Base-by-base conservation (phyloP, 1,139 yeast genomes). In the Candida dubliniensis region DNA sequence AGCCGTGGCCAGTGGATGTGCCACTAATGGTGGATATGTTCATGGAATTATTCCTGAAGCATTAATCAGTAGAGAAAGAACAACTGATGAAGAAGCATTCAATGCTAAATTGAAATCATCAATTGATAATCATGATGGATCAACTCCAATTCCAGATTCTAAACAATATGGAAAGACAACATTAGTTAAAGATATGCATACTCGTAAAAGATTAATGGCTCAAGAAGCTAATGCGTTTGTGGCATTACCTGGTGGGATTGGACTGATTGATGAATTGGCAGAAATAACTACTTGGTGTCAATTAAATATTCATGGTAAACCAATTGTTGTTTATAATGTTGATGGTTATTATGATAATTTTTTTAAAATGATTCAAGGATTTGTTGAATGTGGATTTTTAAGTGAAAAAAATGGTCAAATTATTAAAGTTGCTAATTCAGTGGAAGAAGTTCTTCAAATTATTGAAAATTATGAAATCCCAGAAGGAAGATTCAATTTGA, bases 161-260 rank as follows among this genome's bases (percentile, higher is more conserved):
- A 68, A 69, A 36, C 73, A 76, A 46, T 87, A 85, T 59, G 96
- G 96, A 34, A 77, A 79, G 56, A 86, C 96, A 12, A 84, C 91
- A 0, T 72, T 89, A 55, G 96, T 89, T 4, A 77, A 80, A 44
- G 96, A 88, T 59, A 89, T 89, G 96, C 96, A 89, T 65, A 85
- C 95, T 2, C 77, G 96, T 60, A 89, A 89, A 70, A 75, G 84
- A 60, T 60, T 86, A 72, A 89, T 89, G 96, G 95, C 91, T 13
- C 77, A 80, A 58, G 90, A 85, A 62, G 83, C 95, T n/a, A 82
- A 82, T 54, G 96, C 95, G 0, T 89, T 89, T 62, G 79, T 89
- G 41, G 96, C 96, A 1, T 73, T 89, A 67, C 96, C 96, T 13
- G 96, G 96, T 49, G 96, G 96, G 10, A 88, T 83, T 61, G 96